phyloP scores from a whole-genome alignment of 2,329 filamentous ascomycete species.

The Aspergillus unguis region DNA sequence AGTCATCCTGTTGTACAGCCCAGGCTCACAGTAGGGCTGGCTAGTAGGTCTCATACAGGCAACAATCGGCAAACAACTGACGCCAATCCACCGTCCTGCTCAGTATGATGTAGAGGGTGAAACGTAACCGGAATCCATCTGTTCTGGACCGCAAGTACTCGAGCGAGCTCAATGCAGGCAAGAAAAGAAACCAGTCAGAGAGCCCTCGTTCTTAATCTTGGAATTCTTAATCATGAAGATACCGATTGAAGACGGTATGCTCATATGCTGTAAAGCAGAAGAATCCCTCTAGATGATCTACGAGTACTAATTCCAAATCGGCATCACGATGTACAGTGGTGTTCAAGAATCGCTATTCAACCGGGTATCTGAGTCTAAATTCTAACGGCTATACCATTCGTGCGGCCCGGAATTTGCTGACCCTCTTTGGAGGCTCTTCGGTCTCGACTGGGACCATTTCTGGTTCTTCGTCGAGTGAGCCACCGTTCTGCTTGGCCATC shows the following conservation, averaged over 20 bases:
- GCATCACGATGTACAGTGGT: too few species aligned
- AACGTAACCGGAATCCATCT: conserved; percentile 35
- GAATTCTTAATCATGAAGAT: conserved; percentile 23
- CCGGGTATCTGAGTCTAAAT: conserved; percentile 18
- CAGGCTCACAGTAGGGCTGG: background rate
- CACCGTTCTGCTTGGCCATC: conserved; percentile 78
- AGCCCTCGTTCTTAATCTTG: conserved; percentile 33
- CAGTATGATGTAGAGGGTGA: conserved; percentile 34
- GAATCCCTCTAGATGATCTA: too few species aligned
- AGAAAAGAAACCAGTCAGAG: conserved; percentile 34
- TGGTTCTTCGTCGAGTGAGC: conserved; percentile 71
- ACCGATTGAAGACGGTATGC: conserved; percentile 18
- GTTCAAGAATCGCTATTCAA: too few species aligned
- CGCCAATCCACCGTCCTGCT: background rate
- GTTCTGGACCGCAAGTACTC: conserved; percentile 24
- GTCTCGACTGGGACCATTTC: conserved; percentile 65
- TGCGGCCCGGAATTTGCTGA: conserved; percentile 49
- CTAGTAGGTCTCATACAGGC: background rate
- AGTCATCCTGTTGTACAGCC: background rate
- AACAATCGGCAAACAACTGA: background rate
- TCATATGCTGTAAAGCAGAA: conserved; percentile 3
- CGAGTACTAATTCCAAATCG: too few species aligned
- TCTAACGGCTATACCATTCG: conserved; percentile 33
- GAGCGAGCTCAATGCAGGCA: conserved; percentile 21
- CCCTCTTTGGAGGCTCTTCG: conserved; percentile 48